Percentiles rank a stretch among this genome's conserved stretches.
phyloP scores from a whole-genome alignment of 1,284 basidiomycete species.

The Ganoderma resinaceum region DNA sequence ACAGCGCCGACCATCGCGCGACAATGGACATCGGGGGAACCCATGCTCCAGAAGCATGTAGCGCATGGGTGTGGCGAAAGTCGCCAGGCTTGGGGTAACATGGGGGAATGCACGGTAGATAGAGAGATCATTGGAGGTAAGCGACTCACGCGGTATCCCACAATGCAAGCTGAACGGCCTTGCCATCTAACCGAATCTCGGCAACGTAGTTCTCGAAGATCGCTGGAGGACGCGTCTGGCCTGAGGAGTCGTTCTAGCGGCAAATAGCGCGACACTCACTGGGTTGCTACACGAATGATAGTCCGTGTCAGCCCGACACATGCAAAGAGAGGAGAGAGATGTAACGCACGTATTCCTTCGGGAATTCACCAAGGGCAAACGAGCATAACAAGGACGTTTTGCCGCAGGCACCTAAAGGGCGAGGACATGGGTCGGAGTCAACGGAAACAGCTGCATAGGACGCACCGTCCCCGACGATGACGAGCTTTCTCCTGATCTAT shows the following conservation, averaged over 20 bases:
- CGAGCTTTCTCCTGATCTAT: constrained; percentile 87
- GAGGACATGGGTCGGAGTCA: constrained; percentile 30
- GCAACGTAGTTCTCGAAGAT: constrained; percentile 99
- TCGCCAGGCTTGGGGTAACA: not conserved
- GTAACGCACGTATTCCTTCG: constrained; percentile 89
- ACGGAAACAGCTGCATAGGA: constrained; percentile 35
- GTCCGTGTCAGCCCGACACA: not conserved
- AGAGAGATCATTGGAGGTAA: constrained; percentile 18
- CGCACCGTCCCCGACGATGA: constrained; percentile 94
- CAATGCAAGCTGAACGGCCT: constrained; percentile 93
- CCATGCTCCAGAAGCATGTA: not conserved
- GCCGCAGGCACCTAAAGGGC: constrained; percentile 73
- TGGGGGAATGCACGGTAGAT: constrained; percentile 7
- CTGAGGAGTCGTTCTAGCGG: not conserved
- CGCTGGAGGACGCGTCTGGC: constrained; percentile 53
- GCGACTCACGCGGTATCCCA: constrained; percentile 95
- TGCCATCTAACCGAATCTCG: constrained; percentile 96
- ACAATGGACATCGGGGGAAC: not conserved
- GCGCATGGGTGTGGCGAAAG: not conserved
- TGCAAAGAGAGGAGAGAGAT: not conserved
- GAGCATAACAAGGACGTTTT: constrained; percentile 88
- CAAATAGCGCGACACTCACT: constrained; percentile 33
- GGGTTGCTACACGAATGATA: constrained; percentile 37
- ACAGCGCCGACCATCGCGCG: constrained; percentile 4
- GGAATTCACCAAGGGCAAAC: constrained; percentile 96